Percentiles rank a stretch among this genome's conserved stretches.
These are phyloP conservation scores for Sporothrix dimorphospora DNA, from an alignment of 2,329 filamentous ascomycete genomes.

Conservation along the genomic window DNA sequence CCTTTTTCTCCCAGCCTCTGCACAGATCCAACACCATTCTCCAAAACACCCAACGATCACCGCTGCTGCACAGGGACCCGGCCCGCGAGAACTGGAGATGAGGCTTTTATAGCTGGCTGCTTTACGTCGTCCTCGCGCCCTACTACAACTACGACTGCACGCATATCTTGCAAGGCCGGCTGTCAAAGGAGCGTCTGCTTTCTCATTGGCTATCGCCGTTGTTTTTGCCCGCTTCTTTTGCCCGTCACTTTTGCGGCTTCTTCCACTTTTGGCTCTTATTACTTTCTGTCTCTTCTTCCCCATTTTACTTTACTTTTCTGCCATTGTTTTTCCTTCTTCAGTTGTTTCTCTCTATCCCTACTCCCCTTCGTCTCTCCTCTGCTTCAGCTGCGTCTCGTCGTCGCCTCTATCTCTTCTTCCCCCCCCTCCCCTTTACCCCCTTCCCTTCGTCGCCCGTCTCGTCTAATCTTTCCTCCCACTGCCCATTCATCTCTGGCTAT, in stretches of 20 bases:
- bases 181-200: background rate
- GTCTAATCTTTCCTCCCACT: background rate
- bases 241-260: conserved; percentile 3
- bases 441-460: background rate
- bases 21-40: background rate
- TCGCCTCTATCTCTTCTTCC: background rate
- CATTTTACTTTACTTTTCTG: background rate
- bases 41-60: background rate
- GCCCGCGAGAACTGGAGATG: conserved; percentile 7
- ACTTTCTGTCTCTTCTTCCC: background rate
- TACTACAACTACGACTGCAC: background rate
- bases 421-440: background rate
- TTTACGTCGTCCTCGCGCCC: background rate
- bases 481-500: background rate
- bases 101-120: conserved; percentile 13
- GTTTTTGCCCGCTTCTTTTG: conserved; percentile 19
- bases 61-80: background rate
- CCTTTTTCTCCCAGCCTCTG: background rate
- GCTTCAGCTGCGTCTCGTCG: background rate
- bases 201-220: conserved; percentile 18
- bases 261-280: conserved; percentile 15
- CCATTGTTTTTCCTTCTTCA: conserved; percentile 12
- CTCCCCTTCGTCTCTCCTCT: background rate
- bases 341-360: background rate
- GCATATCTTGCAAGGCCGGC: background rate